Percentiles rank a stretch among this genome's conserved stretches.
These are phyloP conservation scores for Tulasnella sp. DNA, from an alignment of 768 basidiomycete species.

Conservation along the genomic window DNA sequence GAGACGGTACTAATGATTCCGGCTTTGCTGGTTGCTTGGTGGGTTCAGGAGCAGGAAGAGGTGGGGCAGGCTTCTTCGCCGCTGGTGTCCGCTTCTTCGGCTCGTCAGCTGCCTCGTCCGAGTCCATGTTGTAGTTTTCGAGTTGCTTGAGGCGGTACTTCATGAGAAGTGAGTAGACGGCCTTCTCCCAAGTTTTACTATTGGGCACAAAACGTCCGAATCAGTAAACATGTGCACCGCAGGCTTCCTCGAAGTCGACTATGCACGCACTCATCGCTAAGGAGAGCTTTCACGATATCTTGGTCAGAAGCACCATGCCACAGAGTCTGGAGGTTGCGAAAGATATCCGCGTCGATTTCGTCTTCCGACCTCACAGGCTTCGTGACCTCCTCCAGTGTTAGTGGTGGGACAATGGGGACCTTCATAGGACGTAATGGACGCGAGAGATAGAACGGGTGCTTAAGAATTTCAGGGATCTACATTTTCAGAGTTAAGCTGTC, in stretches of 20 bases:
- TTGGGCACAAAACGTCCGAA: slow-evolving; percentile 12
- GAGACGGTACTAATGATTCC: background rate
- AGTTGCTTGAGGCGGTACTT: slow-evolving; percentile 68
- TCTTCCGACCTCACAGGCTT: slow-evolving; percentile 48
- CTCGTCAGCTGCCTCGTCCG: slow-evolving; percentile 26
- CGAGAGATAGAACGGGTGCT: slow-evolving; percentile 66
- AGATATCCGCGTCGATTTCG: slow-evolving; percentile 79
- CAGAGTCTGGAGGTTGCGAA: slow-evolving; percentile 81
- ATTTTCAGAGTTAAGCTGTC: background rate
- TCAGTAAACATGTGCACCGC: background rate
- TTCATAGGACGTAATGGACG: slow-evolving; percentile 28
- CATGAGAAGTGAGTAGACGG: slow-evolving; percentile 83
- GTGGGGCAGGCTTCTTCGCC: background rate
- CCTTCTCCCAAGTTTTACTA: slow-evolving; percentile 87
- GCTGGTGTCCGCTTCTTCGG: background rate
- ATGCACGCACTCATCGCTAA: slow-evolving; percentile 32
- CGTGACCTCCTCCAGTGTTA: slow-evolving; percentile 52
- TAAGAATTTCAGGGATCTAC: slow-evolving; percentile 59
- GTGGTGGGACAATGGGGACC: slow-evolving; percentile 28
- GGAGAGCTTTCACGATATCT: slow-evolving; percentile 56
- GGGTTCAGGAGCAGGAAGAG: background rate
- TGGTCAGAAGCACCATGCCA: slow-evolving; percentile 75
- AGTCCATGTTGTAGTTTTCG: slow-evolving; percentile 64
- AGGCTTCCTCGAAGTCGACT: background rate
- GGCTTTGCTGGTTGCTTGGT: background rate